Base-by-base conservation (phyloP, 2,329 filamentous ascomycete species). In the Raffaelea arxii region DNA sequence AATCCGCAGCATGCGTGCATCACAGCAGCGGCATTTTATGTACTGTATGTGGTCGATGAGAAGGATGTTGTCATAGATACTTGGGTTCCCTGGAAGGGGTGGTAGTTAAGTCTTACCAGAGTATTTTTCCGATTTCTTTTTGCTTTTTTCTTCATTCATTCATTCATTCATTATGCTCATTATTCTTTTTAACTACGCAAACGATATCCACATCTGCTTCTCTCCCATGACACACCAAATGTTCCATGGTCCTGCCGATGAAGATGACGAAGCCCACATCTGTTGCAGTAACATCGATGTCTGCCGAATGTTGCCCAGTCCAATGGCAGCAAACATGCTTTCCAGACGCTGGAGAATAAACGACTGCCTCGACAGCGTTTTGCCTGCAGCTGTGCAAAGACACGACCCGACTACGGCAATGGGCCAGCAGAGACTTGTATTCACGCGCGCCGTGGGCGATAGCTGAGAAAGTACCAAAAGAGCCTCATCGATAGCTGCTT, bases 161-260 rank as follows among this genome's bases (percentile, higher is more conserved):
- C n/a, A n/a, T n/a, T n/a, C n/a, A n/a, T n/a, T n/a, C n/a, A n/a
- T n/a, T n/a, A n/a, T n/a, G n/a, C n/a, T 30, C 27, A 30, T 9
- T 30, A 9, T 9, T 9, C 16, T 40, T 11, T 16, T 30, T 16
- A 16, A 30, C 27, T 36, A 71, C 19, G 69, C 69, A 58, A 72
- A 71, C 3, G 69, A 72, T 36, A 71, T 71, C 68, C 66, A 70
- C 25, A 71, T 69, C 47, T 69, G 64, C 32, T 65, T 60, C 23
- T 68, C 58, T 27, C 67, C 62, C 67, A 72, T 72, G n/a, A 65
- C 62, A 11, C 59, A 60, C 42, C 63, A 68, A 22, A 72, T 58
- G 40, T 59, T 64, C 69, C 69, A 72, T 2, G 69, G 69, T 4
- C 64, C 59, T 4, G 58, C 14, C 18, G 10, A 39, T 7, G 19